phyloP scores from a whole-genome alignment of 257 asterid genomes.

The Cinchona pubescens region DNA sequence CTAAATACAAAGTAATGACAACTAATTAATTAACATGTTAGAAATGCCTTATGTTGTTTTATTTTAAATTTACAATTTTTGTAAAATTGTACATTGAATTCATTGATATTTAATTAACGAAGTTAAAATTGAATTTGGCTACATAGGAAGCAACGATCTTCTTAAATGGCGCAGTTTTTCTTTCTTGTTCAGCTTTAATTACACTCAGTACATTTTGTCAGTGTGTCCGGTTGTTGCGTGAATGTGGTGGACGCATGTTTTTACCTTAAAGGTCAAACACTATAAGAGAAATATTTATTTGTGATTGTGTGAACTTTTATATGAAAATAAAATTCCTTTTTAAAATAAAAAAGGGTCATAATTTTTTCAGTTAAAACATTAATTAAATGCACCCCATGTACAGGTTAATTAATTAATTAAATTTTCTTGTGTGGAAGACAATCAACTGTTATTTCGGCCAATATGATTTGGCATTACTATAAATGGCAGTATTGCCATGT shows the following conservation, averaged over 20 bases:
- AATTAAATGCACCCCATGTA: neutral
- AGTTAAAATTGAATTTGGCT: neutral
- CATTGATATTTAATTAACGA: neutral
- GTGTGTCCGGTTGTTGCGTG: neutral
- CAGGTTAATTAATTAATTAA: too few relatives aligned
- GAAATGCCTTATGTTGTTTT: neutral
- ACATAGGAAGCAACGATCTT: neutral
- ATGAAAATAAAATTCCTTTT: neutral
- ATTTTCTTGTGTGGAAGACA: neutral
- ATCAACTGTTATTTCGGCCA: neutral
- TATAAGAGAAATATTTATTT: too few relatives aligned
- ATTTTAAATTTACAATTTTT: neutral
- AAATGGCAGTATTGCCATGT: neutral
- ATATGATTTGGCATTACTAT: neutral
- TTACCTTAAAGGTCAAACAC: neutral
- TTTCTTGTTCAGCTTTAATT: neutral
- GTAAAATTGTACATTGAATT: neutral
- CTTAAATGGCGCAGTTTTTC: constrained; percentile 1
- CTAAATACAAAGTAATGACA: neutral
- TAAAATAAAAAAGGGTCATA: neutral
- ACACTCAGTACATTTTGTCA: neutral
- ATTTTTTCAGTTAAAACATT: neutral
- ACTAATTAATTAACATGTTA: neutral
- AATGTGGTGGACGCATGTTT: neutral
- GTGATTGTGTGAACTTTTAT: neutral